Evolutionary conservation across 2,329 filamentous ascomycete genomes (phyloP), one percentile per base, ranked within the genome.

Genomic region (Fusarium nurragi): DNA sequence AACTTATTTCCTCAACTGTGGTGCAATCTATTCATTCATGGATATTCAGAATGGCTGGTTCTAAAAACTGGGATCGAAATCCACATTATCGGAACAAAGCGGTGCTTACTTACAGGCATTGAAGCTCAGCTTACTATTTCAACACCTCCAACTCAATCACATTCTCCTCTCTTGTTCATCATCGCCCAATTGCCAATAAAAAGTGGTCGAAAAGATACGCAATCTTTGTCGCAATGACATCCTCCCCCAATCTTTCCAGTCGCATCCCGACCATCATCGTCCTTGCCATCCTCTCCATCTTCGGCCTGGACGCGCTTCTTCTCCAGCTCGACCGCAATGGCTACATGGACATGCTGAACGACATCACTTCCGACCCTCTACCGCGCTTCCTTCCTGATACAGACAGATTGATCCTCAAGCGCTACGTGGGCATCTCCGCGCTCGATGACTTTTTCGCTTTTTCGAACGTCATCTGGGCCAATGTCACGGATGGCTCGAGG

Each of bases 281-380:
- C 50, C 51, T 73, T 19, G 14, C 32, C 30, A 11, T 47, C 44
- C 39, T 72, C 47, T 38, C 54, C n/a, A 18, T 70, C 48, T 64
- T 72, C 19, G 68, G 46, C 21, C 19, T 61, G n/a, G 65, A 73
- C 58, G 55, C 65, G 30, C 57, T 72, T 23, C 23, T 60, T 12
- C 54, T 64, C 12, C 72, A 74, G 30, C 47, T 72, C 25, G 6
- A 40, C 8, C 72, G 72, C 38, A 73, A 62, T 48, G 69, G 68
- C 58, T 69, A 64, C 50, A 32, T 54, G 3, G 51, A 44, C 1
- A 52, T 68, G 12, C 10, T 67, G 1, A 28, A 47, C 14, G 39
- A 37, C 5, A 49, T 71, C n/a, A 38, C 69, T 4, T 40, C 54
- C 11, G 68, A 70, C 16, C 49, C 52, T 3, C 26, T 48, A 12